A percentile compares a stretch with the other conserved stretches of the same genome.
phyloP scores from a whole-genome alignment of 2,329 filamentous ascomycete genomes.

The Colletotrichum sidae region DNA sequence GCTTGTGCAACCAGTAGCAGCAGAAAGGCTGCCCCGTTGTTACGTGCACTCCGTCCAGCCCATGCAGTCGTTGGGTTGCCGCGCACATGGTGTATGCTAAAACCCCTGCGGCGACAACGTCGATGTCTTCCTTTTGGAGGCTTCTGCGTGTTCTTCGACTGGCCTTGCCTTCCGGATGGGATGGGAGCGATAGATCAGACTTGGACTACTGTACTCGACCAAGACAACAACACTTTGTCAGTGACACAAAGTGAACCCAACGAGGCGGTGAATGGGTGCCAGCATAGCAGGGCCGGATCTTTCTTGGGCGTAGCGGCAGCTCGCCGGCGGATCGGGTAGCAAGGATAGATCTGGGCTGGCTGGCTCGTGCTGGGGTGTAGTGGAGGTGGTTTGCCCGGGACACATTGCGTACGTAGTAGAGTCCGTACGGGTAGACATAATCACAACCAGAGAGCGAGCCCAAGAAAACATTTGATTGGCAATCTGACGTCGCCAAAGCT shows the following conservation, averaged over 20 bases:
- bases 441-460: too few species aligned
- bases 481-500: not conserved
- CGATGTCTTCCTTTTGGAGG: not conserved
- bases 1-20: slow-evolving; percentile 19
- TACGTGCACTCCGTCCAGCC: slow-evolving; percentile 22
- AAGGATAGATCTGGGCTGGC: slow-evolving; percentile 31
- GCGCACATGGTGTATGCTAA: not conserved
- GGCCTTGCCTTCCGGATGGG: slow-evolving; percentile 14
- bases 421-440: too few species aligned
- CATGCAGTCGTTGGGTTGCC: not conserved
- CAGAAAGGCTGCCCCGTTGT: slow-evolving; percentile 30
- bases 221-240: slow-evolving; percentile 34
- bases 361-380: not conserved
- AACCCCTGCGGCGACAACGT: slow-evolving; percentile 1
- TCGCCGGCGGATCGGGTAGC: slow-evolving; percentile 35
- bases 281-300: slow-evolving; percentile 35
- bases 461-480: not conserved
- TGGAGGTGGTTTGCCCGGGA: slow-evolving; percentile 30
- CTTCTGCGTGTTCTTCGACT: slow-evolving; percentile 1
- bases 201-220: slow-evolving; percentile 14
- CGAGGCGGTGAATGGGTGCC: slow-evolving; percentile 39
- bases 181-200: slow-evolving; percentile 19
- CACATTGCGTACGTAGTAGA: not conserved
- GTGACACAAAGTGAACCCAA: slow-evolving; percentile 39
- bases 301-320: slow-evolving; percentile 34